These are phyloP conservation scores for Monosporascus sp. DNA, from an alignment of 2,329 filamentous ascomycete genomes.

Conservation along the genomic window DNA sequence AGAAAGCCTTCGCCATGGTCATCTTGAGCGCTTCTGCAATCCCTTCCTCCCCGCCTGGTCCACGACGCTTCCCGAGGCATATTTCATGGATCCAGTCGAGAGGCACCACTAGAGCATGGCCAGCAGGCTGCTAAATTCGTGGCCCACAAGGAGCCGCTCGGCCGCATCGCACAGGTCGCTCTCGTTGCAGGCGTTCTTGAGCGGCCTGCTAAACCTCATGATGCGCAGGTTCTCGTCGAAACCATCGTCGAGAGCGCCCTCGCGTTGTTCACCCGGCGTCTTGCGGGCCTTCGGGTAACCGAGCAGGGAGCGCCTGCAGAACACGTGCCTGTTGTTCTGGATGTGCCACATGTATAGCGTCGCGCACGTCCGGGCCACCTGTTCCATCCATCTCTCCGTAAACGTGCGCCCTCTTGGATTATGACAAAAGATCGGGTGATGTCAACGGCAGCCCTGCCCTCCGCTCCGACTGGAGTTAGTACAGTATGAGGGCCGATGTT, in stretches of 20 bases:
- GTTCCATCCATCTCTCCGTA: constrained; percentile 20
- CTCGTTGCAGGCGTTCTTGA: constrained; percentile 8
- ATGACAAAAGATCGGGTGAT: too few species aligned
- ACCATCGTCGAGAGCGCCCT: constrained; percentile 19
- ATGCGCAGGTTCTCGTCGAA: constrained; percentile 18
- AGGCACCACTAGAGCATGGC: not conserved
- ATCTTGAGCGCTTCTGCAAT: constrained; percentile 1
- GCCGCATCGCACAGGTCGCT: not conserved
- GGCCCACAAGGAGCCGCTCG: not conserved
- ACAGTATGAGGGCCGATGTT: not conserved
- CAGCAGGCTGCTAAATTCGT: not conserved
- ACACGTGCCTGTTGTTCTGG: constrained; percentile 16
- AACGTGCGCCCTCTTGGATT: too few species aligned
- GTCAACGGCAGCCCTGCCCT: constrained; percentile 5
- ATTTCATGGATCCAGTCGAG: not conserved
- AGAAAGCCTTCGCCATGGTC: constrained; percentile 13
- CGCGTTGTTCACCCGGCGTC: constrained; percentile 6
- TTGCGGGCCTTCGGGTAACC: not conserved
- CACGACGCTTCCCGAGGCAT: not conserved
- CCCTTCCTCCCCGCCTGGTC: not conserved
- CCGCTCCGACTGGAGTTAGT: constrained; percentile 3
- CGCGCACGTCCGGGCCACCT: constrained; percentile 15
- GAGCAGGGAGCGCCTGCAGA: not conserved
- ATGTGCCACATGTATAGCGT: constrained; percentile 21
- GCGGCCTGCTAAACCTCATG: constrained; percentile 17